Conservation (phyloP, 202 grass and related monocot species). For the Bolboschoenoplectus hybrid region DNA sequence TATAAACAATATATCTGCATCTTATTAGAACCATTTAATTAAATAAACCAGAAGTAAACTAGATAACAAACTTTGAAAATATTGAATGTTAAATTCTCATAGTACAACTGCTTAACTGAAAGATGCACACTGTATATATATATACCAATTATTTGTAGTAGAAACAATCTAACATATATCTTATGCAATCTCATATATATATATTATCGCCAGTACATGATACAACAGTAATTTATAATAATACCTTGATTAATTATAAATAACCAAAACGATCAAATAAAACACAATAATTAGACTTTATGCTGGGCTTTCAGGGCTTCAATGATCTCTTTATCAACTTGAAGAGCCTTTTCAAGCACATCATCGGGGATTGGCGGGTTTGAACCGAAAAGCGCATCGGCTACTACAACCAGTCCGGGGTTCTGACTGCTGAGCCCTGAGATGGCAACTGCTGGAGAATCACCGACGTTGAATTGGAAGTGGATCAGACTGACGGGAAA, state of each 20-base stretch:
- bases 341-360: slow-evolving; percentile 44
- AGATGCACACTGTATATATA: neutral
- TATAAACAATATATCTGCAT: neutral
- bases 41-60: neutral
- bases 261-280: neutral
- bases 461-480: slow-evolving; percentile 45
- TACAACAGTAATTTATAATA: neutral
- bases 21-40: neutral
- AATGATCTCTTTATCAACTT: slow-evolving; percentile 41
- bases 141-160: neutral
- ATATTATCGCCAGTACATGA: neutral
- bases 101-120: neutral
- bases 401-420: slow-evolving; percentile 34
- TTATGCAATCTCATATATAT: neutral
- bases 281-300: neutral
- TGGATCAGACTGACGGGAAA: slow-evolving; percentile 47
- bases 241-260: neutral
- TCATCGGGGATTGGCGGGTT: slow-evolving; percentile 32
- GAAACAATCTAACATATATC: neutral
- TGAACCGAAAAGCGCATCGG: slow-evolving; percentile 32
- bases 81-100: neutral
- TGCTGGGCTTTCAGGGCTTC: slow-evolving; percentile 35
- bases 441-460: slow-evolving; percentile 36
- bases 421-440: slow-evolving; percentile 45
- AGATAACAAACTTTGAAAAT: neutral